Conservation (phyloP, 2,329 filamentous ascomycete genomes). For the Acrodontium crateriforme region DNA sequence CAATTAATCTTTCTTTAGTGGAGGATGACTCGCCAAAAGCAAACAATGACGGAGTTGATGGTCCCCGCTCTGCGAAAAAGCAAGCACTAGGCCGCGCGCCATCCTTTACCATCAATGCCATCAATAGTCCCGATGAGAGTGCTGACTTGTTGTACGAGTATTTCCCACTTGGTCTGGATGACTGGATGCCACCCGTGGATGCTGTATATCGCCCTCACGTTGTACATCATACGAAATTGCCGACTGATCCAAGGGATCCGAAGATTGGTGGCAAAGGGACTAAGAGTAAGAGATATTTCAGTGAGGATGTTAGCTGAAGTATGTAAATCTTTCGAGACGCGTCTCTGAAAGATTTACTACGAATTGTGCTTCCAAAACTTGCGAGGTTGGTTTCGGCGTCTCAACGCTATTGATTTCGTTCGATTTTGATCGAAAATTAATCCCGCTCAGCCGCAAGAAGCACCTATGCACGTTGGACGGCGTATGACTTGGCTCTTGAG, state of each 20-base stretch:
- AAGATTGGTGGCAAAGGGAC: conserved; percentile 11
- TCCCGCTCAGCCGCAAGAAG: no score
- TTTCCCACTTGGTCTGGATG: conserved; percentile 79
- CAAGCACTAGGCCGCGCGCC: conserved; percentile 27
- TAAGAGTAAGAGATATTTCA: conserved; percentile 36
- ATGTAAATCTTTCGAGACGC: not conserved
- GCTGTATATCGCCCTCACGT: conserved; percentile 85
- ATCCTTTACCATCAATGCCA: conserved; percentile 34
- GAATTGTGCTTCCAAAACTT: not conserved
- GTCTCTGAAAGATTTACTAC: not conserved
- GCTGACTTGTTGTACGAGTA: conserved; percentile 86
- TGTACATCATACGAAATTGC: conserved; percentile 65
- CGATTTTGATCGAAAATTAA: no score
- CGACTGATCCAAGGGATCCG: conserved; percentile 32
- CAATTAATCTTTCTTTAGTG: conserved; percentile 42
- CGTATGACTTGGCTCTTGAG: no score
- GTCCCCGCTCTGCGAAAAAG: conserved; percentile 11
- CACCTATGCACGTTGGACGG: no score
- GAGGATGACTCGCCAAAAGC: conserved; percentile 38
- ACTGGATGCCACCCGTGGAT: conserved; percentile 85
- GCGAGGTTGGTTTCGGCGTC: no score
- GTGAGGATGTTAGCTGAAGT: conserved; percentile 25
- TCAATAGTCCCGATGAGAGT: conserved; percentile 56
- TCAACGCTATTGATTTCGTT: no score
- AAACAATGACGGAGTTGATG: conserved; percentile 9